Conservation (phyloP, 2,329 filamentous ascomycete species). For the Sporothrix euskadiensis region DNA sequence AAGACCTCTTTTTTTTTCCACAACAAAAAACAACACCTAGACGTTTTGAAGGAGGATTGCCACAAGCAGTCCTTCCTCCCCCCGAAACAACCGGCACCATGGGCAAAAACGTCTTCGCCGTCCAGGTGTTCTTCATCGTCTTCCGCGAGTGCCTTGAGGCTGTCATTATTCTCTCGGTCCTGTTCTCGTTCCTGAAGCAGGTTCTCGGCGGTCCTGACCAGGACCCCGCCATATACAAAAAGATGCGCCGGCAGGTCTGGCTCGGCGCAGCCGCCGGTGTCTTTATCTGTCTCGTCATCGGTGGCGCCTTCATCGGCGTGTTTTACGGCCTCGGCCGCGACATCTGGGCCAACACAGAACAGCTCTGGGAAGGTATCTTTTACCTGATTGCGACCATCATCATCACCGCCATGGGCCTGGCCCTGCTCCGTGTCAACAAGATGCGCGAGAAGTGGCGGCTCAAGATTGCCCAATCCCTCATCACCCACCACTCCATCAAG, state of each 20-base stretch:
- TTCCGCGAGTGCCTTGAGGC: constrained; percentile 85
- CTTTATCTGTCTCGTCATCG: constrained; percentile 61
- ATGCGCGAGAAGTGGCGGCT: constrained; percentile 85
- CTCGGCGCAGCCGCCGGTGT: constrained; percentile 60
- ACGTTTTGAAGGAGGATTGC: constrained; percentile 22
- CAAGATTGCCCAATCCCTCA: constrained; percentile 72
- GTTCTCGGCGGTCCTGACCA: constrained; percentile 65
- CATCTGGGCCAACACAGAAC: constrained; percentile 66
- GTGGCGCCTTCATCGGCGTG: constrained; percentile 65
- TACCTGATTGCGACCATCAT: constrained; percentile 73
- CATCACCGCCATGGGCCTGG: constrained; percentile 78
- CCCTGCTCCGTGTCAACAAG: constrained; percentile 77
- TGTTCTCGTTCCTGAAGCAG: constrained; percentile 82
- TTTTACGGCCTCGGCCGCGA: constrained; percentile 70
- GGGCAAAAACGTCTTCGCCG: constrained; percentile 71
- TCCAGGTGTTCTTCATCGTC: constrained; percentile 85
- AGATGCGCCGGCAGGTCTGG: constrained; percentile 71
- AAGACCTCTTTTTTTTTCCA: not conserved
- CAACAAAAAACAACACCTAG: not conserved
- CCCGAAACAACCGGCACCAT: constrained; percentile 41
- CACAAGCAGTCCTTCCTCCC: constrained; percentile 12
- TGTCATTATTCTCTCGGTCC: constrained; percentile 81
- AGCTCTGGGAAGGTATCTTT: constrained; percentile 81
- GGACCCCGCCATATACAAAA: constrained; percentile 65
- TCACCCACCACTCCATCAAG: constrained; percentile 46